These are phyloP conservation scores for Murraya paniculata DNA, from an alignment of 345 rosid genomes.

Conservation along the genomic window DNA sequence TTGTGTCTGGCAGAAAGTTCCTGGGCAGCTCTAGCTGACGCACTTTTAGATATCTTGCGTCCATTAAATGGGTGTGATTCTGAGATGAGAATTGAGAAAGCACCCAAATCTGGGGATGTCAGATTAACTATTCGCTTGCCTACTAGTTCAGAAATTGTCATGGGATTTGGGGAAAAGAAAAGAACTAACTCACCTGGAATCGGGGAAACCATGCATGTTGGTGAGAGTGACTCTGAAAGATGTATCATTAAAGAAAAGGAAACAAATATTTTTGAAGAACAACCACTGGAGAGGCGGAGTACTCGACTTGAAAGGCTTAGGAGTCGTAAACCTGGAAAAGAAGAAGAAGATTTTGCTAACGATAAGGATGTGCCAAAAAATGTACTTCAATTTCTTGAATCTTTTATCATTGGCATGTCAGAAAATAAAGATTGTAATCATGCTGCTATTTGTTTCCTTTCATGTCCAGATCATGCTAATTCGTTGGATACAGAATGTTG, in stretches of 20 bases:
- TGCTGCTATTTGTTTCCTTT: constrained; percentile 33
- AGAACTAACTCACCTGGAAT: constrained; percentile 27
- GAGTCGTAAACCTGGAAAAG: constrained; percentile 94
- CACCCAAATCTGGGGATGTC: constrained; percentile 67
- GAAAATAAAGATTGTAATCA: constrained; percentile 33
- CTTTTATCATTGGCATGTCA: constrained; percentile 46
- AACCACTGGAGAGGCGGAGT: constrained; percentile 93
- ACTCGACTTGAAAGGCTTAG: constrained; percentile 94
- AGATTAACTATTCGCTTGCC: constrained; percentile 52
- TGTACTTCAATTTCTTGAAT: constrained; percentile 69
- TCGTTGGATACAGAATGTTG: constrained; percentile 43
- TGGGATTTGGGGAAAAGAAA: constrained; percentile 41
- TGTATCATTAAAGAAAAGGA: constrained; percentile 54
- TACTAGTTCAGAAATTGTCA: constrained; percentile 37
- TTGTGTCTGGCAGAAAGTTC: constrained; percentile 62
- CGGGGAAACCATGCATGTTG: constrained; percentile 38
- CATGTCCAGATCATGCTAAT: constrained; percentile 35
- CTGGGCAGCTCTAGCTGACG: constrained; percentile 62
- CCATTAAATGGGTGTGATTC: constrained; percentile 41
- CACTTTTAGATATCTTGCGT: constrained; percentile 65
- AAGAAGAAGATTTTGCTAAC: constrained; percentile 57
- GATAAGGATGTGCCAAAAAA: constrained; percentile 61
- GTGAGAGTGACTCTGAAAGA: constrained; percentile 49
- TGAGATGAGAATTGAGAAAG: constrained; percentile 28
- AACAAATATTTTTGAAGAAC: constrained; percentile 53